Evolutionary conservation across 768 basidiomycete genomes (phyloP), one percentile per base, ranked within the genome.

Genomic region (Termitomyces heimii): DNA sequence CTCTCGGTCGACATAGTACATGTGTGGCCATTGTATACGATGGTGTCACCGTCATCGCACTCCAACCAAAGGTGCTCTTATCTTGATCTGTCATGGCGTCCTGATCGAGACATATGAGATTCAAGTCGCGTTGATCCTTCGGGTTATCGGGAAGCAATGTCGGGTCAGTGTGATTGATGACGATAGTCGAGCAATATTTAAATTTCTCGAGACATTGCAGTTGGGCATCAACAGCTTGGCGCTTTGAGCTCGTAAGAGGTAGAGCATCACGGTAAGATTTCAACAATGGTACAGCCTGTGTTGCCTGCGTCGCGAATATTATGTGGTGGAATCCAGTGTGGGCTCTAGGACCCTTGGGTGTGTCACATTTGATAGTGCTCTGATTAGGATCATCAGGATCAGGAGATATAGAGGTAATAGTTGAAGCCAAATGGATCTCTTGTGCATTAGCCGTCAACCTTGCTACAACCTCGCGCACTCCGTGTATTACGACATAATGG

Each of bases 21-120:
- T 91, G 89, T 5, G 89, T 92, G 13, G 87, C 77, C 84, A 89
- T 89, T 2, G 85, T 83, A 65, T 82, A 85, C 0, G 77, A 67
- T 3, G 75, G 66, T 2, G 66, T 54, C 3, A 65, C 16, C 75
- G 73, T 37, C 81, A 74, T 62, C 73, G 58, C 31, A 29, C 54
- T 59, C 56, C 62, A 55, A 31, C 46, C 40, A 29, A 53, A 42
- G 24, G 58, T 54, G n/a, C 54, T 52, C 24, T 57, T 50, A 16
- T 59, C 54, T 20, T 50, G 58, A 28, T 47, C 16, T 20, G 10
- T 35, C 32, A 46, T 42, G 20, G 50, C 22, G 18, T 56, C 52
- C 51, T 42, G 52, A 31, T 63, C 60, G 20, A 67, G 53, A 58
- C 42, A 70, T 47, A 83, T 74, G 20, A 91, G 75, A 63, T 92